Percentiles rank a stretch among this genome's conserved stretches.
Conservation (phyloP, 345 rosid genomes). For the Eucalyptus regnans region DNA sequence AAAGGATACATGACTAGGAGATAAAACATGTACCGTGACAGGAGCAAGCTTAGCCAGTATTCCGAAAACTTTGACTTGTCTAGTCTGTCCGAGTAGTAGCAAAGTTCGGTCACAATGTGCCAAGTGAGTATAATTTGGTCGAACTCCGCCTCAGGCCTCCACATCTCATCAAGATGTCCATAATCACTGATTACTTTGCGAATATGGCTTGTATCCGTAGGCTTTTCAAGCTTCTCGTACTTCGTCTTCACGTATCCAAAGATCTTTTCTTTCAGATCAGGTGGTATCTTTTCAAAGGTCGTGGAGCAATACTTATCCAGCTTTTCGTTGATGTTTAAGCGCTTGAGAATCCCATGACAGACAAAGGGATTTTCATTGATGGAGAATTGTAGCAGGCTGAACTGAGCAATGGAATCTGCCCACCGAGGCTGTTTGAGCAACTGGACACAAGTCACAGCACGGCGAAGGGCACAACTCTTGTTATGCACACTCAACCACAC, state of each 20-base stretch:
- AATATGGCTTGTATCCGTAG: too few species aligned
- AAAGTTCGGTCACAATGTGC: not conserved
- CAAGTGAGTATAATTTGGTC: not conserved
- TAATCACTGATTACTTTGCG: not conserved
- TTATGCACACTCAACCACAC: not conserved
- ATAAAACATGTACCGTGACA: not conserved
- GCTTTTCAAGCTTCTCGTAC: too few species aligned
- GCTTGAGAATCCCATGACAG: not conserved
- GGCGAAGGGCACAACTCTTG: not conserved
- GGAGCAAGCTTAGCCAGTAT: accelerated
- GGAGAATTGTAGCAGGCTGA: not conserved
- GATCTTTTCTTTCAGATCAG: too few species aligned
- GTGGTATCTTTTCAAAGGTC: too few species aligned
- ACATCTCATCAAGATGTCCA: not conserved
- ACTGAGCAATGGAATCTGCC: not conserved
- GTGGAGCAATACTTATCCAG: not conserved
- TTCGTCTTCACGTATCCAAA: accelerated
- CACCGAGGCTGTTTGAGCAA: not conserved
- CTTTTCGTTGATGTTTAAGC: not conserved
- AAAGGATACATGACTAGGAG: not conserved
- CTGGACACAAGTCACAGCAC: not conserved
- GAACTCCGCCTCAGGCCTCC: not conserved
- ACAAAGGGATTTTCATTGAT: not conserved
- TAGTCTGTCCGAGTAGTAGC: not conserved
- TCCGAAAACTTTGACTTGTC: accelerated